These are phyloP conservation scores for Bullera alba DNA, from an alignment of 768 basidiomycete species.

Conservation along the genomic window DNA sequence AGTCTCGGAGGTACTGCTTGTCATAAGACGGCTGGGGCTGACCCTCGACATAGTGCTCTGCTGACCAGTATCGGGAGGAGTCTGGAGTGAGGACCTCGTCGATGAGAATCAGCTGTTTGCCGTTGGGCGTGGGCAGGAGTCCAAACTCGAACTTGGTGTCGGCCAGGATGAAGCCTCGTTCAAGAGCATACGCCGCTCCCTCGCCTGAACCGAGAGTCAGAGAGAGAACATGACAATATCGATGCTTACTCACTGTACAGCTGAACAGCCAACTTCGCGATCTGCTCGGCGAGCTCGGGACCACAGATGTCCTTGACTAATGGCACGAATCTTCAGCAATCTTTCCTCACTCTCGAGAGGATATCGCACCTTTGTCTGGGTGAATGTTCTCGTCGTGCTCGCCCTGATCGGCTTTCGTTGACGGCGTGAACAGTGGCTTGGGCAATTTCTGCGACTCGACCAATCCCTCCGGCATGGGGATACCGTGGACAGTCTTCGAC, in stretches of 20 bases:
- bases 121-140: constrained; percentile 51
- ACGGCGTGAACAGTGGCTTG: constrained; percentile 85
- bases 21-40: constrained; percentile 82
- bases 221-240: not conserved
- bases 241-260: constrained; percentile 40
- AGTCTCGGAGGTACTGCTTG: constrained; percentile 91
- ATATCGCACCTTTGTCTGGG: constrained; percentile 60
- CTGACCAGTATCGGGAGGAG: constrained; percentile 94
- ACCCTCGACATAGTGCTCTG: constrained; percentile 64
- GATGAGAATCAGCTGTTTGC: constrained; percentile 64
- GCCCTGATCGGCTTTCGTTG: constrained; percentile 92
- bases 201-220: constrained; percentile 42
- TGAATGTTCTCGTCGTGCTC: constrained; percentile 94
- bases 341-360: not conserved
- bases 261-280: constrained; percentile 40
- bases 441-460: constrained; percentile 79
- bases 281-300: constrained; percentile 41
- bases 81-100: constrained; percentile 98
- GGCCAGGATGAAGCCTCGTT: constrained; percentile 81
- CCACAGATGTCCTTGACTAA: constrained; percentile 47
- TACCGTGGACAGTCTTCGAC: constrained; percentile 78
- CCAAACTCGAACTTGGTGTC: constrained; percentile 99
- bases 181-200: constrained; percentile 66
- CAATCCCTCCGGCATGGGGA: constrained; percentile 64
- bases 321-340: not conserved